Evolutionary conservation across 495 filamentous ascomycete species (phyloP).

Genomic region (Clavariopsis aquatica): DNA sequence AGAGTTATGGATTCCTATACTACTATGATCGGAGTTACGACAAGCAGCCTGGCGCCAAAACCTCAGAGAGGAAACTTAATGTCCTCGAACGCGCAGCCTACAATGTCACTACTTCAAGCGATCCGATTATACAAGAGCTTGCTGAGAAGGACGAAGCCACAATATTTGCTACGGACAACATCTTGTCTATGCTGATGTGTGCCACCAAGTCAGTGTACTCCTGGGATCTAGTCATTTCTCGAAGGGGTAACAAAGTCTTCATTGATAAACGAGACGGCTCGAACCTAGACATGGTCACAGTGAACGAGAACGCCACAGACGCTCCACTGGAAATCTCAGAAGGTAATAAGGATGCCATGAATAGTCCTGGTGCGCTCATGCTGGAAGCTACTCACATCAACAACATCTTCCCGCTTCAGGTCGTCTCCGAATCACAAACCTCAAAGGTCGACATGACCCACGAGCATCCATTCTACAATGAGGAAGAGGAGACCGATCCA

Average conservation of each 20-base stretch:
- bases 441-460: constrained; percentile 77
- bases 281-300: constrained; percentile 92
- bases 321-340: constrained; percentile 88
- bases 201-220: constrained; percentile 91
- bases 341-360: constrained; percentile 90
- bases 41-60: constrained; percentile 80
- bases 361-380: constrained; percentile 84
- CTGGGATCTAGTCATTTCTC: constrained; percentile 92
- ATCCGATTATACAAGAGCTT: constrained; percentile 95
- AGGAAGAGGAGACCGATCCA: constrained; percentile 86
- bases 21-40: constrained; percentile 96
- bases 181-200: constrained; percentile 99
- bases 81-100: constrained; percentile 91
- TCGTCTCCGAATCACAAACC: constrained; percentile 75
- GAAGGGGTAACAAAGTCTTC: constrained; percentile 92
- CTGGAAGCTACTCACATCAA: constrained; percentile 99
- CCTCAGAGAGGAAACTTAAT: constrained; percentile 78
- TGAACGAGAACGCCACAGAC: constrained; percentile 98
- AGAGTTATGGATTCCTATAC: constrained; percentile 93
- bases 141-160: constrained; percentile 96
- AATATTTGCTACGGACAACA: constrained; percentile 94
- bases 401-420: constrained; percentile 97
- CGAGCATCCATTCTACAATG: constrained; percentile 97
- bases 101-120: constrained; percentile 93
- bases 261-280: constrained; percentile 96